Conservation (phyloP, 2,329 filamentous ascomycete species). For the Microdochium bolleyi region DNA sequence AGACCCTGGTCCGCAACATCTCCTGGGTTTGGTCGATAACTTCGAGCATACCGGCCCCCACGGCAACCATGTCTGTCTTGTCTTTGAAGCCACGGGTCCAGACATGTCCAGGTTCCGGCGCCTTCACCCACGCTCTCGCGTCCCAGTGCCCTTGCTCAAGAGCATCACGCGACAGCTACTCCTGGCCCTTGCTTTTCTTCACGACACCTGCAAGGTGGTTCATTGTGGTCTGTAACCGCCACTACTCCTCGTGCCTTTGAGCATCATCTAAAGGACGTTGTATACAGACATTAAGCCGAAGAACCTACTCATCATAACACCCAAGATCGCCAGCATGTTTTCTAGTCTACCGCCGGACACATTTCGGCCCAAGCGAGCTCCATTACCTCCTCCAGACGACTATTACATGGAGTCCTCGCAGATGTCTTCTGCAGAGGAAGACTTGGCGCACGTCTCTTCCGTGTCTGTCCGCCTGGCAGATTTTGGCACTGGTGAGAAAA, state of each 20-base stretch:
- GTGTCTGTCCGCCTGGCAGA: constrained; percentile 10
- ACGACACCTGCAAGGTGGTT: constrained; percentile 11
- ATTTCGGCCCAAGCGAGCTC: constrained; percentile 3
- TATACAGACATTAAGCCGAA: constrained; percentile 14
- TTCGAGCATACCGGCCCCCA: constrained; percentile 22
- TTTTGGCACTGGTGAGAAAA: constrained; percentile 11
- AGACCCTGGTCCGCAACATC: neutral
- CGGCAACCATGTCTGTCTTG: constrained; percentile 19
- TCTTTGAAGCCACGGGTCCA: constrained; percentile 21
- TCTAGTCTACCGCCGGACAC: constrained; percentile 8
- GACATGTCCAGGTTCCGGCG: constrained; percentile 10
- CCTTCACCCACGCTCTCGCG: constrained; percentile 6
- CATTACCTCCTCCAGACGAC: constrained; percentile 5
- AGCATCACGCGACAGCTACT: constrained; percentile 10
- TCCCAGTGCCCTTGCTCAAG: constrained; percentile 8
- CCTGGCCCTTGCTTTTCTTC: constrained; percentile 9
- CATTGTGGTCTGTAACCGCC: constrained; percentile 9
- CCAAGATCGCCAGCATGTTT: constrained; percentile 11
- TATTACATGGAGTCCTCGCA: constrained; percentile 9
- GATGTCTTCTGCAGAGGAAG: constrained; percentile 8
- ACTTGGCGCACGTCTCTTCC: constrained; percentile 2
- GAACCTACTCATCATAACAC: constrained; percentile 14
- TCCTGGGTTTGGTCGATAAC: constrained; percentile 13
- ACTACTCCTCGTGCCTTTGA: neutral
- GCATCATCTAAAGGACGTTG: neutral